A percentile compares a stretch with the other conserved stretches of the same genome.
These are phyloP conservation scores for Salicornia ramosissima DNA, from an alignment of 148 eudicot species.

Conservation along the genomic window DNA sequence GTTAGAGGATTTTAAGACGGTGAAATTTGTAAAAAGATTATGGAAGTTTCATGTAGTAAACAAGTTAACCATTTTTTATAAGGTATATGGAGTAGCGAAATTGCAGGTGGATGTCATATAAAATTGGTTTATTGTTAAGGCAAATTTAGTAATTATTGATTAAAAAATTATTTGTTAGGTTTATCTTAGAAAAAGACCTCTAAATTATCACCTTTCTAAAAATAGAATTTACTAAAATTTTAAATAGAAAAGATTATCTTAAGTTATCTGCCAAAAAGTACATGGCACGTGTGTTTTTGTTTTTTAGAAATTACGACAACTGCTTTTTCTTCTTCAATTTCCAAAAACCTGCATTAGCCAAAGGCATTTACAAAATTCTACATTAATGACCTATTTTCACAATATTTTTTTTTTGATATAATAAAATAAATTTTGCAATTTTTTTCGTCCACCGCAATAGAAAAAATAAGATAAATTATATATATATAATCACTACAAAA, in stretches of 20 bases:
- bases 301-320: too few relatives aligned
- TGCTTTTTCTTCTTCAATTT: too few relatives aligned
- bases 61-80: conserved; percentile 9
- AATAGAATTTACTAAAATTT: conserved; percentile 8
- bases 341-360: too few relatives aligned
- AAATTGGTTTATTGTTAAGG: background rate
- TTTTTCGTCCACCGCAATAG: too few relatives aligned
- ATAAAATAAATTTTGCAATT: too few relatives aligned
- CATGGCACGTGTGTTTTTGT: background rate
- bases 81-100: conserved; percentile 2
- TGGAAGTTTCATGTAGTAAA: background rate
- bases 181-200: background rate
- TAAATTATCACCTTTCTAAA: background rate
- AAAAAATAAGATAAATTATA: too few relatives aligned
- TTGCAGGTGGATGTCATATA: background rate
- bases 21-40: background rate
- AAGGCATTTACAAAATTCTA: too few relatives aligned
- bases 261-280: background rate
- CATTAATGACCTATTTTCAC: too few relatives aligned
- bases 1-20: background rate
- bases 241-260: too few relatives aligned
- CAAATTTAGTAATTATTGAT: background rate
- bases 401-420: too few relatives aligned
- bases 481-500: too few relatives aligned
- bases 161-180: background rate